A percentile compares a stretch with the other conserved stretches of the same genome.
Conservation (phyloP, 495 filamentous ascomycete genomes). For the Lophiotrema nucula region DNA sequence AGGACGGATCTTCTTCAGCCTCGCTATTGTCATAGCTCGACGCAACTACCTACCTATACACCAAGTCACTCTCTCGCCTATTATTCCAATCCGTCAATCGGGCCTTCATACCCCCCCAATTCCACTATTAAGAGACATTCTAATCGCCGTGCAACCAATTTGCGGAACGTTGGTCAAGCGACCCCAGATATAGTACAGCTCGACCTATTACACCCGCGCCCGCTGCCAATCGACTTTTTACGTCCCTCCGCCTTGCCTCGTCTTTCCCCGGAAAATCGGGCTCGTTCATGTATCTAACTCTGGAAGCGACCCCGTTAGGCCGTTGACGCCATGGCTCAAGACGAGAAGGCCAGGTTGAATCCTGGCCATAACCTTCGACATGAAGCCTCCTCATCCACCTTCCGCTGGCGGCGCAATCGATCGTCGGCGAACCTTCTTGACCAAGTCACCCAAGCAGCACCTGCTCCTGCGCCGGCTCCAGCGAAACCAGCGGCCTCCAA, state of each 20-base stretch:
- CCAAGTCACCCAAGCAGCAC: slow-evolving; percentile 10
- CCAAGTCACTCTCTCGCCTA: neutral
- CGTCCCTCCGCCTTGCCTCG: slow-evolving; percentile 3
- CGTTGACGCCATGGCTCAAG: slow-evolving; percentile 29
- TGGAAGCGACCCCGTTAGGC: slow-evolving; percentile 12
- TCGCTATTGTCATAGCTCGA: neutral
- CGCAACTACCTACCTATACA: too few relatives aligned
- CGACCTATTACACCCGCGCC: slow-evolving; percentile 11
- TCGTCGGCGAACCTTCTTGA: slow-evolving; percentile 18
- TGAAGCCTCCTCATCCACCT: slow-evolving; percentile 1
- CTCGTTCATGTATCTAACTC: slow-evolving; percentile 23
- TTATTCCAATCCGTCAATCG: neutral
- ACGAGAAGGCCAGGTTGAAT: slow-evolving; percentile 20
- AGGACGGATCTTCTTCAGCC: neutral
- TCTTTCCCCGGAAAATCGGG: neutral
- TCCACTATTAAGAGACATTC: slow-evolving; percentile 4
- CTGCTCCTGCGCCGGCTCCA: slow-evolving; percentile 4
- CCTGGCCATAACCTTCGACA: slow-evolving; percentile 8
- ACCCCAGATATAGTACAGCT: slow-evolving; percentile 19
- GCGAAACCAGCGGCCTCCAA: slow-evolving; percentile 9
- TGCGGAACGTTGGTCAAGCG: slow-evolving; percentile 3
- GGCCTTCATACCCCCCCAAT: neutral
- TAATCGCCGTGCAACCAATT: slow-evolving; percentile 22
- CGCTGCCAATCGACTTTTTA: slow-evolving; percentile 1
- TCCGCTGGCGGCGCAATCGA: slow-evolving; percentile 30